phyloP scores from a whole-genome alignment of 2,329 filamentous ascomycete genomes.

The Fusarium equiseti region DNA sequence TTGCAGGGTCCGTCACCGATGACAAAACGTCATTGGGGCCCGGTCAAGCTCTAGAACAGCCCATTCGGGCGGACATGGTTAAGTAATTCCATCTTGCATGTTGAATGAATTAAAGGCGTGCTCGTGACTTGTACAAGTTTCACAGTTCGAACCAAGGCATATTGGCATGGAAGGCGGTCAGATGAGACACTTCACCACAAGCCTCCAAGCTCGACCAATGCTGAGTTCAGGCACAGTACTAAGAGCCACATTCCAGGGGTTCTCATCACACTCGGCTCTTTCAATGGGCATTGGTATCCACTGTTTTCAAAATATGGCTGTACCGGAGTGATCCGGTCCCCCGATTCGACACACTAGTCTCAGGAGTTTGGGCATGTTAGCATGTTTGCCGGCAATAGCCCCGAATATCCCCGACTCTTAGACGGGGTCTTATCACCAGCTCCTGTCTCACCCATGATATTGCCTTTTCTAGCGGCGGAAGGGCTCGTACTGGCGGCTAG shows the following conservation, averaged over 20 bases:
- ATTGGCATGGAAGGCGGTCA: not conserved
- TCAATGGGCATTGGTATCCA: not conserved
- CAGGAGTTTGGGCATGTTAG: not conserved
- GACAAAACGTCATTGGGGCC: not conserved
- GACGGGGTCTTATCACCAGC: not conserved
- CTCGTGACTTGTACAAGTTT: not conserved
- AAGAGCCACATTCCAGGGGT: not conserved
- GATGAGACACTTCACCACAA: not conserved
- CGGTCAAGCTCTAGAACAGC: not conserved
- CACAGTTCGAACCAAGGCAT: not conserved
- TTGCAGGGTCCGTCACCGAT: not conserved
- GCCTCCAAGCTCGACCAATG: not conserved
- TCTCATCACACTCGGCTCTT: not conserved
- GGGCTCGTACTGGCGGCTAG: not conserved
- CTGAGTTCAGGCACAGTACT: not conserved
- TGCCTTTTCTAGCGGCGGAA: not conserved
- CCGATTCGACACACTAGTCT: not conserved
- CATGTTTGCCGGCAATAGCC: not conserved
- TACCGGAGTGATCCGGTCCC: not conserved
- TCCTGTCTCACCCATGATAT: not conserved
- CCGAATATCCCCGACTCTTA: not conserved
- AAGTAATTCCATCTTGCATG: not conserved
- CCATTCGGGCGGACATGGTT: not conserved
- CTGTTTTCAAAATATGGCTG: not conserved
- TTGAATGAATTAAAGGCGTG: not conserved